phyloP scores from a whole-genome alignment of 2,329 filamentous ascomycete genomes.

The Aspergillus sp. region DNA sequence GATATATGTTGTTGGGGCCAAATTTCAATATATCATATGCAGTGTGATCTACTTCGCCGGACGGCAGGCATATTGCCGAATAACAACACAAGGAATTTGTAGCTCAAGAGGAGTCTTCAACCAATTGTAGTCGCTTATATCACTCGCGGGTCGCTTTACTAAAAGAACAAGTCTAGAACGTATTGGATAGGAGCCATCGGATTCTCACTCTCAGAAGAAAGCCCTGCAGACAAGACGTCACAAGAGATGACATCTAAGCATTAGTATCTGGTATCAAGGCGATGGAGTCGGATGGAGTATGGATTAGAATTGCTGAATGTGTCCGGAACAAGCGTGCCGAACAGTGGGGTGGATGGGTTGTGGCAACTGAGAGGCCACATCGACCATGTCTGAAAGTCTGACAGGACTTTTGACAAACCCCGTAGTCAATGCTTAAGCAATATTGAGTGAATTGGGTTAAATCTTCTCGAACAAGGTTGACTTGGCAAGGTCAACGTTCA shows the following conservation, averaged over 20 bases:
- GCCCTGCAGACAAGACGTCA: neutral
- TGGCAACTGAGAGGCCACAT: neutral
- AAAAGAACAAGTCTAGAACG: too few relatives aligned
- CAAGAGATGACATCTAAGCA: neutral
- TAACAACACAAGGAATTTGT: too few relatives aligned
- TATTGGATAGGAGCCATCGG: too few relatives aligned
- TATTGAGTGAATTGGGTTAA: neutral
- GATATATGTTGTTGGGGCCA: too few relatives aligned
- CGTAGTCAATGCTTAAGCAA: neutral
- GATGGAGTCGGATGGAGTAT: neutral
- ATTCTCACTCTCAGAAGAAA: neutral
- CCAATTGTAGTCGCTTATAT: too few relatives aligned
- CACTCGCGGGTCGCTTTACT: too few relatives aligned
- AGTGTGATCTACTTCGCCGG: too few relatives aligned
- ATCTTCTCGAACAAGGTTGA: neutral
- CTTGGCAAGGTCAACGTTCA: neutral
- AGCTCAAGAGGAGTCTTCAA: too few relatives aligned
- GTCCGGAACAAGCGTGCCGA: conserved; percentile 8
- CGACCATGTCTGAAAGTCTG: neutral
- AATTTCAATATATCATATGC: too few relatives aligned
- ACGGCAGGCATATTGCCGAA: too few relatives aligned
- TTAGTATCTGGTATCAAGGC: too few relatives aligned
- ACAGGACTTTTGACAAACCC: neutral
- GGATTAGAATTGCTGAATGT: neutral
- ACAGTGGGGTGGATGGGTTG: neutral